Conservation (phyloP, 345 rosid species). For the Turritis glabra region DNA sequence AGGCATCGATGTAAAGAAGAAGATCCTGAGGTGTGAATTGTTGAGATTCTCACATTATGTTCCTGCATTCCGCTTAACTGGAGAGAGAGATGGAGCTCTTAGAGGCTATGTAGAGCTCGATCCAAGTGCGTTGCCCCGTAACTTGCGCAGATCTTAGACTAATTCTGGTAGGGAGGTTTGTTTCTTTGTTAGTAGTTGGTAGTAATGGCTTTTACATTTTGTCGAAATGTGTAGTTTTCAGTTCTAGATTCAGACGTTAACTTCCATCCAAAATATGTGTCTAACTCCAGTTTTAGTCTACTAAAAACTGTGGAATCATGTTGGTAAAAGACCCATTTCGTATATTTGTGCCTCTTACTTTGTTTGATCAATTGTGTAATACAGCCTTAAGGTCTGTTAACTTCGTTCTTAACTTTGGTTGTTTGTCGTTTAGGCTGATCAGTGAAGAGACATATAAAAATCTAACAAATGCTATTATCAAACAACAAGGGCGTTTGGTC, state of each 20-base stretch:
- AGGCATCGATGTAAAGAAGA: constrained; percentile 26
- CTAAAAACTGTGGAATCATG: constrained; percentile 3
- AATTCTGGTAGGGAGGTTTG: background rate
- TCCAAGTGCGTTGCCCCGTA: constrained; percentile 54
- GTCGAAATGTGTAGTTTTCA: constrained; percentile 20
- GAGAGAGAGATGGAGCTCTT: constrained; percentile 51
- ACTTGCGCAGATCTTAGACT: constrained; percentile 23
- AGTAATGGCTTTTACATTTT: background rate
- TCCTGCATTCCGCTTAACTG: constrained; percentile 63
- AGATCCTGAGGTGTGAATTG: constrained; percentile 56
- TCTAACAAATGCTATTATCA: rapidly evolving
- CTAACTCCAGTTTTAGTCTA: constrained; percentile 13
- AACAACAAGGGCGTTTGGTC: constrained; percentile 1
- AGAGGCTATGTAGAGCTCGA: constrained; percentile 70
- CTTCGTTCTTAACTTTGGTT: no score
- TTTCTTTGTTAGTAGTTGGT: background rate
- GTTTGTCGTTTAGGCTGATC: background rate
- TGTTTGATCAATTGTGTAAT: background rate
- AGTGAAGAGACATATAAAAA: background rate
- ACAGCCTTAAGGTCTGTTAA: background rate
- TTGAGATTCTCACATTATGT: constrained; percentile 78
- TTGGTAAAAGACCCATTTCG: background rate
- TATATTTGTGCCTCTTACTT: background rate
- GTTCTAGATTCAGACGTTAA: constrained; percentile 12
- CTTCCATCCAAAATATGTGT: background rate